phyloP scores from a whole-genome alignment of 306 rosid genomes.

The Medicago arabica region DNA sequence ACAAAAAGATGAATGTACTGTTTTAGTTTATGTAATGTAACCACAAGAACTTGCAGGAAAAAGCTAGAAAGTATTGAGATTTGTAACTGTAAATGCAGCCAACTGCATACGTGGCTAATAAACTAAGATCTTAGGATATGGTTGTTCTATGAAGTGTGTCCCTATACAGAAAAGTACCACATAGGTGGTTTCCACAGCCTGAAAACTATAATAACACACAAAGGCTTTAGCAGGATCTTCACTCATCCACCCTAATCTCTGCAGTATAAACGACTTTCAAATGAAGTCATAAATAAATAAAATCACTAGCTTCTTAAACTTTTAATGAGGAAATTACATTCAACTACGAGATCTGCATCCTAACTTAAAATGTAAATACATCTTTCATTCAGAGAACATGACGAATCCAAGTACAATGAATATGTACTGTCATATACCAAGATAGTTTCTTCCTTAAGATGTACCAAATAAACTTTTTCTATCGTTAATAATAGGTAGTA shows the following conservation, averaged over 20 bases:
- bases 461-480: too few relatives aligned
- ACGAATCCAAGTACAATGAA: background rate
- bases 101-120: background rate
- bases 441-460: too few relatives aligned
- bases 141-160: background rate
- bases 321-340: too few relatives aligned
- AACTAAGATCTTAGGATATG: slow-evolving; percentile 1
- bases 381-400: background rate
- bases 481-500: background rate
- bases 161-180: background rate
- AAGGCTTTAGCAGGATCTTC: slow-evolving; percentile 35
- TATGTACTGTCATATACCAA: background rate
- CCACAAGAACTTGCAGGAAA: too few relatives aligned
- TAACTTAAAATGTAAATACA: background rate
- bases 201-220: slow-evolving; percentile 6
- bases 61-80: too few relatives aligned
- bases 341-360: too few relatives aligned
- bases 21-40: too few relatives aligned
- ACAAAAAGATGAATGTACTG: too few relatives aligned
- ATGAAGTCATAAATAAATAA: too few relatives aligned
- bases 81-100: too few relatives aligned
- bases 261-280: slow-evolving; percentile 13
- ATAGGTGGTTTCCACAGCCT: too few relatives aligned
- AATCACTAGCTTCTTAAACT: too few relatives aligned
- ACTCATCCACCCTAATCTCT: slow-evolving; percentile 2